Base-by-base conservation (phyloP, 257 asterid genomes). In the Solanum pimpinellifolium region DNA sequence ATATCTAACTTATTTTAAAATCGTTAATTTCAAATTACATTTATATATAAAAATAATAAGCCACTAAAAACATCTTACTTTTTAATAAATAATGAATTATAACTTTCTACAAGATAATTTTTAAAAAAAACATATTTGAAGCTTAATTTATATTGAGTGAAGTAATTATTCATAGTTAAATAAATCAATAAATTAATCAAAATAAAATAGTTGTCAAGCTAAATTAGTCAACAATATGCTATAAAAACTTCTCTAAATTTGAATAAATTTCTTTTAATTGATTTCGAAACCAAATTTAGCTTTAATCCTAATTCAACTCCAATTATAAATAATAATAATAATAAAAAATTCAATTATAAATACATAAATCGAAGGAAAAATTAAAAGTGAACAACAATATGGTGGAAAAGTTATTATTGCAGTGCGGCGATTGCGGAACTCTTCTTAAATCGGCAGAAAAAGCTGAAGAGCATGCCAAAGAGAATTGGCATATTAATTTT, bases 391-490 rank as follows among this genome's bases (percentile, higher is more conserved):
- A 70, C 25, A 10, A 12, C 84, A 70, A 10, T 56, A 96, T 97
- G 99, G 94, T 95, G 69, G 98, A 37, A 47, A 72, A n/a, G 39
- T 0, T 92, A 27, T 92, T 98, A 23, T 89, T 96, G 90, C 90
- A 92, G 91, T 97, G 99, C 49, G 98, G 99, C 46, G 98, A 96
- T 72, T 97, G 99, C 84, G 99, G 98, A 39, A 89, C 95, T 86
- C 92, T 96, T 20, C 77, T 97, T 77, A 95, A 90, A 89, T 95
- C 99, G 9, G 96, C 93, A 81, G 97, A 92, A 88, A 98, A 93
- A 89, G 99, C 99, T 12, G 98, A 94, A 86, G 95, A 93, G 86
- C 99, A 97, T 90, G 99, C 98, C 0, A 98, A 97, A 87, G 87
- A 93, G 49, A 94, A 95, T 87, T 92, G 89, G 39, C 99, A 97